phyloP scores from a whole-genome alignment of 2,329 filamentous ascomycete species.

The Alternaria incomplexa region DNA sequence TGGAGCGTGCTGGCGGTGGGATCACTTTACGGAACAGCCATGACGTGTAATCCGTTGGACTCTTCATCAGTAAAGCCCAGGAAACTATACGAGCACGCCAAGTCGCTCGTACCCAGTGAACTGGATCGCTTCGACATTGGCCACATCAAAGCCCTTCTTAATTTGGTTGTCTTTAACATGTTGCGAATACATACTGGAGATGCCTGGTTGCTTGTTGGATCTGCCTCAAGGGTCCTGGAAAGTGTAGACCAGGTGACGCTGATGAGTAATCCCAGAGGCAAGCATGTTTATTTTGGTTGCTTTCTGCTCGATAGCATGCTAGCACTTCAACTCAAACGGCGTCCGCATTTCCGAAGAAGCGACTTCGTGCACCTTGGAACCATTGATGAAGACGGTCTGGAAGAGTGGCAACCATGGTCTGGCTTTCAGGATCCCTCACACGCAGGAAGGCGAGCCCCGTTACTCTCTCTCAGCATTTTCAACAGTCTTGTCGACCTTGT shows the following conservation, averaged over 20 bases:
- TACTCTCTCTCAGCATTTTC: conserved; percentile 60
- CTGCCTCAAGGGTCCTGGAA: conserved; percentile 64
- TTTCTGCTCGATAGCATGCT: conserved; percentile 68
- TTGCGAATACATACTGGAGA: conserved; percentile 61
- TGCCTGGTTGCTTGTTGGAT: conserved; percentile 70
- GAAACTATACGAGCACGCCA: conserved; percentile 36
- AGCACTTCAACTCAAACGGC: conserved; percentile 58
- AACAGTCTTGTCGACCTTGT: conserved; percentile 54
- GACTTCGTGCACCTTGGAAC: conserved; percentile 57
- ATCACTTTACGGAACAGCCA: conserved; percentile 36
- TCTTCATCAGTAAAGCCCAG: conserved; percentile 14
- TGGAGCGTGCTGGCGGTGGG: conserved; percentile 55
- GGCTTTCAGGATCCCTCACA: conserved; percentile 49
- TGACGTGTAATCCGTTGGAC: conserved; percentile 1
- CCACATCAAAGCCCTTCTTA: conserved; percentile 52
- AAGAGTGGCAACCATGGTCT: conserved; percentile 77
- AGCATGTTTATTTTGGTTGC: conserved; percentile 61
- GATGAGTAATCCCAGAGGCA: conserved; percentile 40
- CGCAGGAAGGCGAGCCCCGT: conserved; percentile 31
- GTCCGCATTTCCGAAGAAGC: conserved; percentile 57
- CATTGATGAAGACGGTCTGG: conserved; percentile 69
- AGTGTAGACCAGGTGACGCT: conserved; percentile 47
- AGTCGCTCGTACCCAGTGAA: conserved; percentile 40
- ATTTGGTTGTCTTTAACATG: conserved; percentile 68
- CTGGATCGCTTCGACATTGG: conserved; percentile 44